Conservation (phyloP, 495 filamentous ascomycete genomes). For the Penicillium ucsense region DNA sequence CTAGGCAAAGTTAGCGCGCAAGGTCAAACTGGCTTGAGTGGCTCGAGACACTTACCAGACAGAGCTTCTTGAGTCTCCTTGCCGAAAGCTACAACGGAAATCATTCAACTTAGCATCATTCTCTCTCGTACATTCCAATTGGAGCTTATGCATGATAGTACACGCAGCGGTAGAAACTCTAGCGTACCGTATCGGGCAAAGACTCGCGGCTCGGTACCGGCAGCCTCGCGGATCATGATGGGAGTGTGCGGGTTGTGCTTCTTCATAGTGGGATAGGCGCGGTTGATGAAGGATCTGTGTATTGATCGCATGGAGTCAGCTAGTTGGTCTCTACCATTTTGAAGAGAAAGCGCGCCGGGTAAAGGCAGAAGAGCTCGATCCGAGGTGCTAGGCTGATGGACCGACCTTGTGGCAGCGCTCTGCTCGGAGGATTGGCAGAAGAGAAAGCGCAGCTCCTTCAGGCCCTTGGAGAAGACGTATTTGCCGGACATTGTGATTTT, state of each 20-base stretch:
- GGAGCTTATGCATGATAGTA: neutral
- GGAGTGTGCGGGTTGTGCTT: conserved; percentile 93
- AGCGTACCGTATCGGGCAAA: conserved; percentile 85
- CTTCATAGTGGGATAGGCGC: conserved; percentile 98
- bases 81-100: conserved; percentile 54
- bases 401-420: conserved; percentile 75
- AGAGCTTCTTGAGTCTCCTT: conserved; percentile 80
- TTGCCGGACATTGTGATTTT: conserved; percentile 67
- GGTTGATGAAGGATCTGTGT: conserved; percentile 72
- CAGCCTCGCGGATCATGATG: conserved; percentile 88
- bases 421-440: conserved; percentile 90
- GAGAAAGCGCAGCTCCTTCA: conserved; percentile 95
- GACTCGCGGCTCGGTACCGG: conserved; percentile 69
- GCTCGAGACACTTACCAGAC: conserved; percentile 46
- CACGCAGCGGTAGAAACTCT: neutral
- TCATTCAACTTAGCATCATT: conserved; percentile 2
- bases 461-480: conserved; percentile 75
- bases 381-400: neutral
- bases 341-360: too few relatives aligned
- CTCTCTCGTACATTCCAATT: neutral
- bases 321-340: neutral
- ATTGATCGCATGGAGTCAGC: conserved; percentile 5
- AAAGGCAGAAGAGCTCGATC: too few relatives aligned
- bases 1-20: conserved; percentile 35
- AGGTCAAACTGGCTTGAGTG: neutral